These are phyloP conservation scores for Fusarium protoensiforme DNA, from an alignment of 2,329 filamentous ascomycete genomes.

Conservation along the genomic window DNA sequence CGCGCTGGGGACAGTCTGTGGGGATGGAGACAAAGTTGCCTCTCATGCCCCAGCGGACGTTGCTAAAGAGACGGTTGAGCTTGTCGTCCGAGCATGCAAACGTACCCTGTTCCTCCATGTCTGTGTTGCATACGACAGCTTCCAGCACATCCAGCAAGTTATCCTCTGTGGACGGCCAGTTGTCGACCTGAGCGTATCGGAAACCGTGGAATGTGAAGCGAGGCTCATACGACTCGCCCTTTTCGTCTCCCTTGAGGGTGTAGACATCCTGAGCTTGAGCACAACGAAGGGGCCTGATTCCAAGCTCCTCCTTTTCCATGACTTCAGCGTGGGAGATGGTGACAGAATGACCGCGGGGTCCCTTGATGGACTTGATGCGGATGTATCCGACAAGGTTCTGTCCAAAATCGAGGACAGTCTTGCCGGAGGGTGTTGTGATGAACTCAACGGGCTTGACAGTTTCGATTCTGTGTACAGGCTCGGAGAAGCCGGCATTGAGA, in stretches of 20 bases:
- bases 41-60: constrained; percentile 66
- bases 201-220: constrained; percentile 67
- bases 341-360: constrained; percentile 53
- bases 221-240: constrained; percentile 49
- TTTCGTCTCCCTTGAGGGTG: constrained; percentile 42
- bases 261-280: constrained; percentile 63
- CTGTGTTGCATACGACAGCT: constrained; percentile 59
- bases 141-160: constrained; percentile 37
- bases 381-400: constrained; percentile 68
- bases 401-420: constrained; percentile 63
- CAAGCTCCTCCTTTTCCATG: constrained; percentile 59
- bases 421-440: constrained; percentile 52
- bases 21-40: constrained; percentile 69
- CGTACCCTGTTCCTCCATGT: constrained; percentile 62
- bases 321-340: constrained; percentile 65
- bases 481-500: constrained; percentile 54
- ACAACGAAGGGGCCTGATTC: constrained; percentile 52
- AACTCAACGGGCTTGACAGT: constrained; percentile 45
- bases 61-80: constrained; percentile 65
- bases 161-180: constrained; percentile 50
- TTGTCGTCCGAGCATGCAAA: constrained; percentile 64
- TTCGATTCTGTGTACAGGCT: constrained; percentile 55
- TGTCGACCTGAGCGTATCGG: constrained; percentile 60
- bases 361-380: constrained; percentile 50
- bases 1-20: constrained; percentile 68